Evolutionary conservation across 1,284 basidiomycete genomes (phyloP), one percentile per base, ranked within the genome.

Genomic region (Naganishia sp.): DNA sequence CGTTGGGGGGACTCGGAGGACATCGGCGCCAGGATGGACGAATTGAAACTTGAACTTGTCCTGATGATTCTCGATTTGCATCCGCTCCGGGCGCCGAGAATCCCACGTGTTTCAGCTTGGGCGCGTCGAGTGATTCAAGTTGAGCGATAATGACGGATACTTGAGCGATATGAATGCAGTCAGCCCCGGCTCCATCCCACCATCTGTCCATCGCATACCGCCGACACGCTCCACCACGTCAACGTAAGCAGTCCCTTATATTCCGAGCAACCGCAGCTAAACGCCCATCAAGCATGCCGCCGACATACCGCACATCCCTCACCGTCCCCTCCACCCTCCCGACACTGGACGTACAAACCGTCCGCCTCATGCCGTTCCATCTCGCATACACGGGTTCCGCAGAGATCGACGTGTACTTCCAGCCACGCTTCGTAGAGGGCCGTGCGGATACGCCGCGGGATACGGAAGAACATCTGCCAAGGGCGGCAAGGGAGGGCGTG

Each of bases 351-450:
- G 46, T 36, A 3, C 15, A 31, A 2, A 7, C 25, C 15, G 25
- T 61, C n/a, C 45, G 39, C n/a, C 57, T 61, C 33, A 36, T 61
- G 36, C 57, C 57, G 7, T 50, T 61, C 48, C 57, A 61, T 36
- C 31, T 59, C 36, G 21, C 36, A 6, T 39, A 61, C 46, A 61
- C 57, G 21, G 57, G 57, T 2, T 46, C 57, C 5, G 57, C 57
- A 43, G 28, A n/a, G 13, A 18, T 42, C 21, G 33, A 61, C 48
- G 48, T 61, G 16, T 61, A 61, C 36, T 61, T 61, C 15, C 9
- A 36, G 13, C 57, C 57, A 15, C 57, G 57, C 21, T 3, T 13
- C 36, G 36, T 2, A 7, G 36, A 39, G 36, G 36, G 13, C 9
- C 9, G 28, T 28, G 28, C 28, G 28, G 1, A 28, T 39, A 9